Evolutionary conservation across 2,329 filamentous ascomycete genomes (phyloP), one percentile per base, ranked within the genome.

Genomic region (Aspergillus aculeatinus): DNA sequence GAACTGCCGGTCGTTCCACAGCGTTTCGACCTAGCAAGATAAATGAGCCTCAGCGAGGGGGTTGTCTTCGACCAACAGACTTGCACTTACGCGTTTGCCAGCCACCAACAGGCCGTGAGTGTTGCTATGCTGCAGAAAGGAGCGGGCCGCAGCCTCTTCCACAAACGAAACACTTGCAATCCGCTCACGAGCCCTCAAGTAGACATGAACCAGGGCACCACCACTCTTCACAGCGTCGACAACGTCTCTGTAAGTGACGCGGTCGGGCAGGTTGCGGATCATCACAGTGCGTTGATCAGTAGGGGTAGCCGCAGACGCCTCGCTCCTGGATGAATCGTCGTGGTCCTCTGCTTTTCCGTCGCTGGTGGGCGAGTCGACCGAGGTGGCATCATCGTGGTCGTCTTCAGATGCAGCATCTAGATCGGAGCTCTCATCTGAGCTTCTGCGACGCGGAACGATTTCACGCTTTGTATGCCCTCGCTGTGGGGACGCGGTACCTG

Each of bases 1-100:
- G 69, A 88, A 92, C 67, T 93, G 90, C 12, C 85, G 84, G 39
- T 91, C 85, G 55, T 82, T 84, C 91, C 90, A 94, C 61, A 79
- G 80, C 42, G 90, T 80, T 14, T 87, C 82, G 51, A 92, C 79
- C 89, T 93, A 60, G 52, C 19, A 33, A 27, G 60, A 52, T 47
- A 29, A 27, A n/a, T 31, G 55, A 19, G 52, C 23, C 33, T 29
- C 29, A 47, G n/a, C 16, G 23, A 47, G 47, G n/a, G 19, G 29
- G 5, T 35, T 35, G n/a, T 48, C 51, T 31, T 48, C 16, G 16
- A 2, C 12, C 25, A 19, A 29, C 14, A 42, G n/a, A 44, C 1
- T n/a, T 9, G 4, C 19, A 72, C 85, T 71, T 75, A 91, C 89
- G 66, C 85, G 81, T 72, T 89, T 90, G 57, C 83, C 83, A 53